These are phyloP conservation scores for Silene vulgaris DNA, from an alignment of 179 eudicot species.

Conservation along the genomic window DNA sequence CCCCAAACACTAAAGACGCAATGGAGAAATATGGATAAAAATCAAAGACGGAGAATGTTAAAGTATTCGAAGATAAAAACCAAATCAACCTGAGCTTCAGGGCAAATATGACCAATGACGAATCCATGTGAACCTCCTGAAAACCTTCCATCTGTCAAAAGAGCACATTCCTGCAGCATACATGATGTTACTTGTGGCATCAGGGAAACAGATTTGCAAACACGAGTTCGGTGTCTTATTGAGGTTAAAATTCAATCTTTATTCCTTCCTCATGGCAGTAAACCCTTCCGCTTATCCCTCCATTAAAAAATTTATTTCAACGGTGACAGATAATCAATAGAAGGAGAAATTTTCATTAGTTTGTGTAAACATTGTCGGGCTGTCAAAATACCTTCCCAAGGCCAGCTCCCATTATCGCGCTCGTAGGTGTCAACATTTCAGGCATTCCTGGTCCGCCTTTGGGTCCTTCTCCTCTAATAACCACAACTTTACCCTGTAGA, in stretches of 20 bases:
- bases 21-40: neutral
- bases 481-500: conserved; percentile 81
- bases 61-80: neutral
- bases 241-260: neutral
- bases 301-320: neutral
- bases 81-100: conserved; percentile 78
- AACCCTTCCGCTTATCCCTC: neutral
- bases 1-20: neutral
- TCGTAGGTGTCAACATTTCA: conserved; percentile 97
- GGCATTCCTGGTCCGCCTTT: conserved; percentile 99
- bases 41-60: neutral
- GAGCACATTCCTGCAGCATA: conserved; percentile 70
- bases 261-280: neutral
- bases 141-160: conserved; percentile 93
- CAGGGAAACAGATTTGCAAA: neutral
- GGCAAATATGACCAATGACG: conserved; percentile 92
- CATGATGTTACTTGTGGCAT: neutral
- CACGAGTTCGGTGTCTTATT: neutral
- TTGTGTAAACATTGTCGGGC: neutral
- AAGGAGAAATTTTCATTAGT: neutral
- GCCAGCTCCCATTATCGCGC: conserved; percentile 99
- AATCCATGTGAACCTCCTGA: conserved; percentile 98
- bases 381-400: conserved; percentile 74
- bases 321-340: too few species aligned
- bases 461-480: conserved; percentile 98